Conservation (phyloP, 2,329 filamentous ascomycete species). For the Alternaria viburni region DNA sequence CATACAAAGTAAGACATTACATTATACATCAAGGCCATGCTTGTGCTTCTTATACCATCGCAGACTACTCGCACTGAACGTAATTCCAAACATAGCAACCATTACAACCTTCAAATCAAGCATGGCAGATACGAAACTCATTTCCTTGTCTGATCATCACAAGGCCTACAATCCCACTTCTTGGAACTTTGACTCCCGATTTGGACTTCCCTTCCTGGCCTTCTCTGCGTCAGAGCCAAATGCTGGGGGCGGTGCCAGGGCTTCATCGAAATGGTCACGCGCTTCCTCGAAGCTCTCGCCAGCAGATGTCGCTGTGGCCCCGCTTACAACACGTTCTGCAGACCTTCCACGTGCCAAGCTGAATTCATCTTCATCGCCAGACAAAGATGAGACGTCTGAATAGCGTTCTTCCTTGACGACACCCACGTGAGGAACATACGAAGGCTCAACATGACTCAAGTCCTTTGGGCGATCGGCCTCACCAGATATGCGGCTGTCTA, state of each 20-base stretch:
- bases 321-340: constrained; percentile 27
- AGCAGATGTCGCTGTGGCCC: constrained; percentile 44
- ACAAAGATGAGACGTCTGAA: constrained; percentile 47
- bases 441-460: constrained; percentile 21
- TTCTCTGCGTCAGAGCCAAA: constrained; percentile 40
- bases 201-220: constrained; percentile 36
- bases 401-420: constrained; percentile 19
- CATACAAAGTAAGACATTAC: background rate
- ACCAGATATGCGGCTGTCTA: constrained; percentile 4
- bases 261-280: constrained; percentile 58
- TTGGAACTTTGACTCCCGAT: constrained; percentile 43
- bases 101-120: background rate
- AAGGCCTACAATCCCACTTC: constrained; percentile 37
- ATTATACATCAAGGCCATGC: background rate
- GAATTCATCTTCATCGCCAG: constrained; percentile 20
- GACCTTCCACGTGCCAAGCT: constrained; percentile 26
- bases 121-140: background rate
- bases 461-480: constrained; percentile 16
- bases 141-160: background rate
- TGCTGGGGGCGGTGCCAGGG: constrained; percentile 48
- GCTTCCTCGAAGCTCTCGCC: constrained; percentile 61
- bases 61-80: background rate
- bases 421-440: constrained; percentile 18
- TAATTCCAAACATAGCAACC: background rate
- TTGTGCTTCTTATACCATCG: background rate